These are phyloP conservation scores for Limnomonas spitsbergensis DNA, from an alignment of 139 green algal species.

Conservation along the genomic window DNA sequence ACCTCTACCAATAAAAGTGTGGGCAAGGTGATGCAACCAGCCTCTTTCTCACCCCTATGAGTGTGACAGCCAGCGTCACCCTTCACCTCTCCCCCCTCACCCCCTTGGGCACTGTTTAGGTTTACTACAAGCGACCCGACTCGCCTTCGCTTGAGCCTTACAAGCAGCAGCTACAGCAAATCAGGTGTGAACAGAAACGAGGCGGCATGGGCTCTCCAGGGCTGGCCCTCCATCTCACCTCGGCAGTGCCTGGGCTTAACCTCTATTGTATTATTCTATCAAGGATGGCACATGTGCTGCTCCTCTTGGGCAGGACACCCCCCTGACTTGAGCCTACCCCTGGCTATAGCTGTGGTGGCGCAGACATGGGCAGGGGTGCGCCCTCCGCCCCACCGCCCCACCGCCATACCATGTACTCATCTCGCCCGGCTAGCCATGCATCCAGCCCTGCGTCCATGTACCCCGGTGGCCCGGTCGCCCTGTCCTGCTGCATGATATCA, in stretches of 20 bases:
- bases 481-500: too few relatives aligned
- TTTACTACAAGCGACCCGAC: constrained; percentile 78
- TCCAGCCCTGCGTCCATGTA: too few relatives aligned
- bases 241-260: neutral
- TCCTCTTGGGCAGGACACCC: neutral
- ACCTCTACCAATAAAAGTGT: neutral
- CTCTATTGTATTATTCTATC: too few relatives aligned
- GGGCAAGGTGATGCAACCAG: neutral
- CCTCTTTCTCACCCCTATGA: neutral
- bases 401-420: too few relatives aligned
- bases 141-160: constrained; percentile 56
- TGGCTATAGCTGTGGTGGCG: too few relatives aligned
- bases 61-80: neutral
- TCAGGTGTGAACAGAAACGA: constrained; percentile 67
- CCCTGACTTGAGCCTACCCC: too few relatives aligned
- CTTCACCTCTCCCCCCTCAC: neutral
- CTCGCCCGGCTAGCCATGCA: too few relatives aligned
- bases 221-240: too few relatives aligned
- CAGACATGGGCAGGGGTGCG: too few relatives aligned
- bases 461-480: too few relatives aligned
- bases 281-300: neutral
- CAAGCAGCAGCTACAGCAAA: constrained; percentile 63
- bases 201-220: too few relatives aligned
- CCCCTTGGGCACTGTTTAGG: constrained; percentile 27
- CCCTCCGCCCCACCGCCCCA: too few relatives aligned